These are phyloP conservation scores for Setaria viridis DNA, from an alignment of 202 grass and related monocot genomes.

Conservation along the genomic window DNA sequence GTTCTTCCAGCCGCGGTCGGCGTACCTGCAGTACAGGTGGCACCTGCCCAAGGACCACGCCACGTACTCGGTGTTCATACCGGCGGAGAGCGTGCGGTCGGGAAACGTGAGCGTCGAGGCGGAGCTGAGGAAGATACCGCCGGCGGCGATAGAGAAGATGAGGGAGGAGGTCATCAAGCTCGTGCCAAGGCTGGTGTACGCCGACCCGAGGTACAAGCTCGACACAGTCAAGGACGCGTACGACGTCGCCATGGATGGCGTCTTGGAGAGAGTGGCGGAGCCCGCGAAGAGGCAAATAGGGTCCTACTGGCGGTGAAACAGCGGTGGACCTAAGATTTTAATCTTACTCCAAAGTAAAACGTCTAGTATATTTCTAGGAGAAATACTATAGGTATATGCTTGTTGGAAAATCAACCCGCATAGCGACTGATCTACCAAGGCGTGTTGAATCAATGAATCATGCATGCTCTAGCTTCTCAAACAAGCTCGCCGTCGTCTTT, in stretches of 20 bases:
- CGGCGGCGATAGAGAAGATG: slow-evolving; percentile 25
- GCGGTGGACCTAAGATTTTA: background rate
- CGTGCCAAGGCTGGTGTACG: slow-evolving; percentile 41
- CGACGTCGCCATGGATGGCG: slow-evolving; percentile 36
- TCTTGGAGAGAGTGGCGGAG: slow-evolving; percentile 12
- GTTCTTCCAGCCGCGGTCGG: slow-evolving; percentile 48
- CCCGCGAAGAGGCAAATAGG: slow-evolving; percentile 12
- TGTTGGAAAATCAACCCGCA: background rate
- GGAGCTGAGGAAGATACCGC: slow-evolving; percentile 42
- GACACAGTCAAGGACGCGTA: slow-evolving; percentile 43
- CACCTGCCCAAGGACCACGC: slow-evolving; percentile 47
- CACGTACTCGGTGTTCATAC: slow-evolving; percentile 47
- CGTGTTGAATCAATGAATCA: too few species aligned
- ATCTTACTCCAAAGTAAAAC: background rate
- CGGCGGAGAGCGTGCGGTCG: slow-evolving; percentile 15
- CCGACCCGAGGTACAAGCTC: slow-evolving; percentile 48
- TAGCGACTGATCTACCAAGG: too few species aligned
- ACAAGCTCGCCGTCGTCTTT: too few species aligned
- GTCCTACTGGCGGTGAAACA: background rate
- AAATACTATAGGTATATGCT: background rate
- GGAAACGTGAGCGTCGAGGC: slow-evolving; percentile 51
- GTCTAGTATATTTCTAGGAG: background rate
- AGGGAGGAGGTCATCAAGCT: slow-evolving; percentile 53
- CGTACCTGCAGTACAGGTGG: slow-evolving; percentile 51
- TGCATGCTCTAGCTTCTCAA: too few species aligned